Evolutionary conservation across 2,329 filamentous ascomycete species (phyloP).

Genomic region (Lasiodiplodia sp.): DNA sequence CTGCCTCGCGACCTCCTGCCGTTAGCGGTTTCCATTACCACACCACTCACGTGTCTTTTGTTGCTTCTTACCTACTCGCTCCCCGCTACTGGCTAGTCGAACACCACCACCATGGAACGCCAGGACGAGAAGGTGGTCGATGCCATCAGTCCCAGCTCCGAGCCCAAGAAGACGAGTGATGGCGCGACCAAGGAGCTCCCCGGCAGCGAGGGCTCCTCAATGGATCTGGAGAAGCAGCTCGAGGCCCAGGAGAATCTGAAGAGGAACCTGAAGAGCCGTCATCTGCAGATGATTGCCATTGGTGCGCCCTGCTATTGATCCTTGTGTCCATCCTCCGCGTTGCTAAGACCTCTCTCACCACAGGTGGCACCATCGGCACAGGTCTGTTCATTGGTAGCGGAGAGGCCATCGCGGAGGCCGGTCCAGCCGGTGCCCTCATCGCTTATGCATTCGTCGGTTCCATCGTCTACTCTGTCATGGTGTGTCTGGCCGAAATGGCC

Average conservation of each 20-base stretch:
- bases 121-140: conserved; percentile 27
- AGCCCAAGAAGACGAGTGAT: conserved; percentile 20
- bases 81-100: conserved; percentile 13
- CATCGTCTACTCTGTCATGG: conserved; percentile 79
- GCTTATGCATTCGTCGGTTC: conserved; percentile 65
- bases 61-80: conserved; percentile 4
- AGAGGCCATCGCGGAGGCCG: conserved; percentile 55
- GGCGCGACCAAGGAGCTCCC: conserved; percentile 16
- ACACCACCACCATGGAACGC: conserved; percentile 16
- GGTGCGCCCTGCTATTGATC: conserved; percentile 37
- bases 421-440: conserved; percentile 57
- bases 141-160: conserved; percentile 17
- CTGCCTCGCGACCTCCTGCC: conserved; percentile 24
- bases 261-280: conserved; percentile 46
- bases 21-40: conserved; percentile 27
- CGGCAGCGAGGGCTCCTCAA: conserved; percentile 26
- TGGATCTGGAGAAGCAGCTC: conserved; percentile 47
- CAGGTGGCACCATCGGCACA: conserved; percentile 57
- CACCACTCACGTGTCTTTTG: conserved; percentile 22
- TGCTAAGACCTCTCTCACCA: conserved; percentile 3
- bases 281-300: conserved; percentile 50
- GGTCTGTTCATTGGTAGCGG: conserved; percentile 63
- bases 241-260: conserved; percentile 39
- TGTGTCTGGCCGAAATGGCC: conserved; percentile 71
- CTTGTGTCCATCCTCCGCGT: conserved; percentile 12